phyloP scores from a whole-genome alignment of 2,329 filamentous ascomycete species.

The Xylariaceae sp. region DNA sequence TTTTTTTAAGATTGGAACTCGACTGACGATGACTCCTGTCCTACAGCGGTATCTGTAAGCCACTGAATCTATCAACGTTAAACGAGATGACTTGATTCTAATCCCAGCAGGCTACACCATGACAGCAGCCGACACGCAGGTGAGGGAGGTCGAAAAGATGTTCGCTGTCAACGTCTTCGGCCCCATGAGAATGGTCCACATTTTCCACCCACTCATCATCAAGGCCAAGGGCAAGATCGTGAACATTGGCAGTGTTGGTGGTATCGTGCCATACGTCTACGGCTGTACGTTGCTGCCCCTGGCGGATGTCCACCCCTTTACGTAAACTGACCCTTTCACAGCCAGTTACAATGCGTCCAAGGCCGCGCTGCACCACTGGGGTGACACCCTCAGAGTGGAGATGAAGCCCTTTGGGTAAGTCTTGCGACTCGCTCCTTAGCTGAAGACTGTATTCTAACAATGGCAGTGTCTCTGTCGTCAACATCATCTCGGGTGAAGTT shows the following conservation, averaged over 20 bases:
- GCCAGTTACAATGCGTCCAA: conserved; percentile 29
- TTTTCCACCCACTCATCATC: conserved; percentile 27
- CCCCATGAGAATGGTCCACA: conserved; percentile 26
- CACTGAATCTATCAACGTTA: background rate
- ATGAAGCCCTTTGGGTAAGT: conserved; percentile 23
- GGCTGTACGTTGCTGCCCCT: conserved; percentile 15
- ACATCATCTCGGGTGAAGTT: conserved; percentile 27
- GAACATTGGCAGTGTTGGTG: conserved; percentile 29
- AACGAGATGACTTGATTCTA: background rate
- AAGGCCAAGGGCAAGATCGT: conserved; percentile 20
- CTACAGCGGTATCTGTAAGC: conserved; percentile 1
- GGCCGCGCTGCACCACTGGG: conserved; percentile 26
- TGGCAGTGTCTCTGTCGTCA: conserved; percentile 12
- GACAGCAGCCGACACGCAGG: conserved; percentile 26
- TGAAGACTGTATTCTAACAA: background rate
- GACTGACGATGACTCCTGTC: background rate
- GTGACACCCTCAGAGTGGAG: conserved; percentile 23
- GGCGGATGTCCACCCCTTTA: background rate
- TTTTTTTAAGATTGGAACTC: background rate
- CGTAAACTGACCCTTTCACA: background rate
- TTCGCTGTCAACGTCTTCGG: conserved; percentile 30
- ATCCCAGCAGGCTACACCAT: conserved; percentile 24
- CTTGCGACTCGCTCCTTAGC: too few relatives aligned
- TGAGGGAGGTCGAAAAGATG: conserved; percentile 19
- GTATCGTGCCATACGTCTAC: conserved; percentile 25